Percentiles rank a stretch among this genome's conserved stretches.
phyloP scores from a whole-genome alignment of 768 basidiomycete genomes.

The Pilatotrama ljubarskyi region DNA sequence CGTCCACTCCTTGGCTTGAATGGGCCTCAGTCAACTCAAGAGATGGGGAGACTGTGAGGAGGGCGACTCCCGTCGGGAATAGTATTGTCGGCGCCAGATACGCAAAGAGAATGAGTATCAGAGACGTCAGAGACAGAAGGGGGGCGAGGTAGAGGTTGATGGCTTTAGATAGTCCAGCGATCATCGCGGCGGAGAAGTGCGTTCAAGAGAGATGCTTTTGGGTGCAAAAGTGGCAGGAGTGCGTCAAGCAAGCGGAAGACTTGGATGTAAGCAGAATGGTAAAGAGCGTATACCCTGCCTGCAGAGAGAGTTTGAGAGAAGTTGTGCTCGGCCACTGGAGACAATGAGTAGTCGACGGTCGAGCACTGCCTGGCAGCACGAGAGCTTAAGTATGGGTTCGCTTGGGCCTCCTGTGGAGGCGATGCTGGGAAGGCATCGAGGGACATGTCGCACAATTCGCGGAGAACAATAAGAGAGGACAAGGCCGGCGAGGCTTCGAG shows the following conservation, averaged over 20 bases:
- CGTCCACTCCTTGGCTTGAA: conserved; percentile 46
- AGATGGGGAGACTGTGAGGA: conserved; percentile 65
- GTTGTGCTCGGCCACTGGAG: conserved; percentile 7
- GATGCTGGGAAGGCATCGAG: background rate
- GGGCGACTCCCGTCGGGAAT: conserved; percentile 60
- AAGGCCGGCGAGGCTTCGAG: conserved; percentile 3
- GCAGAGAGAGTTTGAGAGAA: conserved; percentile 15
- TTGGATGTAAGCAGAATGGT: background rate
- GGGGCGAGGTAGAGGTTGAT: conserved; percentile 69
- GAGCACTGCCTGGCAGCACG: no score
- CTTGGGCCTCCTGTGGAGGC: background rate
- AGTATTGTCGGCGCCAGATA: conserved; percentile 66
- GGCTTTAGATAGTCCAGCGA: conserved; percentile 68
- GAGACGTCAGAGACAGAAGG: conserved; percentile 61
- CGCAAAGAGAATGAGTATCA: conserved; percentile 64
- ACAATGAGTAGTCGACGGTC: conserved; percentile 7
- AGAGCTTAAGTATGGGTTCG: conserved; percentile 15
- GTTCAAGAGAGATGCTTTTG: background rate
- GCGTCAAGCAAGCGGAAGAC: background rate
- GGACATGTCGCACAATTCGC: conserved; percentile 4
- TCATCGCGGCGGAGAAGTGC: conserved; percentile 46
- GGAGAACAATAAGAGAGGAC: conserved; percentile 20
- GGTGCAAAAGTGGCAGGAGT: background rate
- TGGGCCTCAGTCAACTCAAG: conserved; percentile 39
- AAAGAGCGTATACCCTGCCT: conserved; percentile 20